phyloP scores from a whole-genome alignment of 495 filamentous ascomycete species.

The Daldinia decipiens region DNA sequence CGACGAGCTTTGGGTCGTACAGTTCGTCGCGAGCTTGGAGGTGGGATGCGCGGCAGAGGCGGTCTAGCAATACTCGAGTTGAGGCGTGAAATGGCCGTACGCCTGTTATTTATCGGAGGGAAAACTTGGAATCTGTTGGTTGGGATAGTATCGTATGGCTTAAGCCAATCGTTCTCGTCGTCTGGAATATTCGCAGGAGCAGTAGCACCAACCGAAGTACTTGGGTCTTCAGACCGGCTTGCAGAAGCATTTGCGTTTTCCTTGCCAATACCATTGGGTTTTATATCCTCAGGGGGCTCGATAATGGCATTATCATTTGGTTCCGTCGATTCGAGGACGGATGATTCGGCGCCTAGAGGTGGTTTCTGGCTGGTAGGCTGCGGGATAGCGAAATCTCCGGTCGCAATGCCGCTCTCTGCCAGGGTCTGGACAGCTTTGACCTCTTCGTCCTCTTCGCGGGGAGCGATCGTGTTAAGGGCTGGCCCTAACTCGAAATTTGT shows the following conservation, averaged over 20 bases:
- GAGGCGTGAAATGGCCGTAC: constrained; percentile 44
- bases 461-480: constrained; percentile 87
- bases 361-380: constrained; percentile 37
- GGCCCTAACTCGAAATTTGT: constrained; percentile 84
- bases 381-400: constrained; percentile 45
- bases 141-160: constrained; percentile 68
- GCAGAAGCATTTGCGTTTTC: constrained; percentile 50
- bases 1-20: constrained; percentile 45
- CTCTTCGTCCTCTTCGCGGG: constrained; percentile 76
- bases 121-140: constrained; percentile 85
- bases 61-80: constrained; percentile 49
- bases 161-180: constrained; percentile 51
- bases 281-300: constrained; percentile 48
- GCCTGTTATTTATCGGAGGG: constrained; percentile 72
- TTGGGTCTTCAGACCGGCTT: constrained; percentile 23
- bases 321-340: constrained; percentile 58
- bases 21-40: constrained; percentile 34
- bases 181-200: constrained; percentile 29
- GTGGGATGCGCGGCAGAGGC: constrained; percentile 34
- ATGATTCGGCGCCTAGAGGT: constrained; percentile 28
- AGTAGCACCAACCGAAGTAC: constrained; percentile 12
- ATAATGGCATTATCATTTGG: constrained; percentile 46
- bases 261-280: constrained; percentile 39
- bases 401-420: constrained; percentile 46
- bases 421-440: constrained; percentile 52